Conservation (phyloP, 208 protist species). For the Acanthamoeba rhysodes region DNA sequence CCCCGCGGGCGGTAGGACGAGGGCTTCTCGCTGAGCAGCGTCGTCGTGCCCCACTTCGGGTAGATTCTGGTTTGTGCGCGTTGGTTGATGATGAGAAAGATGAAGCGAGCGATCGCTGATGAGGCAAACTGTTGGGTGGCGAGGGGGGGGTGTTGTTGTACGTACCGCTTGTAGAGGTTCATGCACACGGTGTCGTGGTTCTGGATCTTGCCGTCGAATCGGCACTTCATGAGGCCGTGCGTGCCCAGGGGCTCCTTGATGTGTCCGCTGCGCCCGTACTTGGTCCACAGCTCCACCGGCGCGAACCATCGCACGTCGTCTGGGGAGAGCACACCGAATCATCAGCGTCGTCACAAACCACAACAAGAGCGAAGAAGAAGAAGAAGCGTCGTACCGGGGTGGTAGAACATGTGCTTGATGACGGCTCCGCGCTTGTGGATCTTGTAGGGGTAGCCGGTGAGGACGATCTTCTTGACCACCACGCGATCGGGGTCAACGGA, state of each 20-base stretch:
- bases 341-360: slow-evolving; percentile 77
- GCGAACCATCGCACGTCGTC: slow-evolving; percentile 98
- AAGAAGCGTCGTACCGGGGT: slow-evolving; percentile 72
- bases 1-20: slow-evolving; percentile 37
- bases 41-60: slow-evolving; percentile 73
- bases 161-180: slow-evolving; percentile 96
- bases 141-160: not conserved
- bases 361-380: slow-evolving; percentile 4
- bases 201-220: slow-evolving; percentile 96
- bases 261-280: slow-evolving; percentile 95
- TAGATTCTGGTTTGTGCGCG: not conserved
- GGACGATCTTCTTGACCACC: slow-evolving; percentile 91
- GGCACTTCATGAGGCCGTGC: slow-evolving; percentile 97
- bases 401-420: slow-evolving; percentile 94
- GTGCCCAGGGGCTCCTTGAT: slow-evolving; percentile 97
- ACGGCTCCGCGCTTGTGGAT: slow-evolving; percentile 92
- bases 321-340: slow-evolving; percentile 78
- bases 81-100: not conserved
- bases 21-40: slow-evolving; percentile 73
- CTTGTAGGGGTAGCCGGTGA: slow-evolving; percentile 91
- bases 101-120: not conserved
- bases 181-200: slow-evolving; percentile 98
- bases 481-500: slow-evolving; percentile 91
- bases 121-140: too few species aligned
- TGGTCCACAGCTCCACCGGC: slow-evolving; percentile 97